Base-by-base conservation (phyloP, 345 rosid genomes). In the Corchorus olitorius region DNA sequence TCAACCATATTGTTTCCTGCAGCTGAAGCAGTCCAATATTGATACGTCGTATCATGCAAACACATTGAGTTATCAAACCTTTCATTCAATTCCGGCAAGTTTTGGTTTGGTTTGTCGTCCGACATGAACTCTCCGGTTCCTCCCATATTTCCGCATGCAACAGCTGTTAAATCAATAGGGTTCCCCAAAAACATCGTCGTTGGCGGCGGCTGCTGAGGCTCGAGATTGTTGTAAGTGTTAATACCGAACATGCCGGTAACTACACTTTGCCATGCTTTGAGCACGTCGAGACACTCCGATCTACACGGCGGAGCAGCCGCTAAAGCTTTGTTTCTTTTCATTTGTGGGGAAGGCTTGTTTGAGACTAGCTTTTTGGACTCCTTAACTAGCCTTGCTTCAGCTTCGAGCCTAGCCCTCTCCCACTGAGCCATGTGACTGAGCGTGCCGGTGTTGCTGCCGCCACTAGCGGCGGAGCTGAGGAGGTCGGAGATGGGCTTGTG, bases 231-330 rank as follows among this genome's bases (percentile, higher is more conserved):
- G 59, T 53, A 59, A 7, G 34, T 53, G 15, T 70, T 27, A 34
- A 63, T 20, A n/a, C 74, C 41, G 22, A 85, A 80, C 84, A 80
- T 81, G 27, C 81, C 77, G 22, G 78, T 52, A 12, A 81, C 83
- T 0, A 83, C 81, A 16, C 81, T 73, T 64, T 80, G 85, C 87
- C 87, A 81, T 16, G 81, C 87, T 80, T 75, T 84, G 41, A 84
- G 82, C 0, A 87, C 78, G 79, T 86, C 89, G 6, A 86, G 86
- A 33, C 89, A 86, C 76, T 55, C 81, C 6, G 87, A 79, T 65
- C 83, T 73, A 37, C 77, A 15, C 2, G 69, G 22, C 9, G 54
- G 72, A 39, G 69, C 37, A 16, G 59, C 43, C 4, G 6, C 43
- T 39, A 39, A 19, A 63, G 34, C 19, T 46, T 20, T 67, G 34